These are phyloP conservation scores for Carex myosuroides DNA, from an alignment of 176 grass and related monocot species.

Conservation along the genomic window DNA sequence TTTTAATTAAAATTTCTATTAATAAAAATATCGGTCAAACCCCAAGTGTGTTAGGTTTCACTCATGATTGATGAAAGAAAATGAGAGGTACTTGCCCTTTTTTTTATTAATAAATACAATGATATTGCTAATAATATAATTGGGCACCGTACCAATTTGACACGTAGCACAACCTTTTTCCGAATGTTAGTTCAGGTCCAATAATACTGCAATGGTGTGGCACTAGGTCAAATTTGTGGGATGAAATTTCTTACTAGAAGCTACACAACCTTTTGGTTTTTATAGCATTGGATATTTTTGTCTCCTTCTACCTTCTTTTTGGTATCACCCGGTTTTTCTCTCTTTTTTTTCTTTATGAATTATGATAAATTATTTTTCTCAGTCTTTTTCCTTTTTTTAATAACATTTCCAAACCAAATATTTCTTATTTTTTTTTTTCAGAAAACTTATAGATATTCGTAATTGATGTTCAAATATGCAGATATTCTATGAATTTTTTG, in stretches of 20 bases:
- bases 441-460: too few species aligned
- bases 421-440: too few species aligned
- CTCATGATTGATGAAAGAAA: neutral
- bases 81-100: neutral
- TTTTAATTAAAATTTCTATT: too few species aligned
- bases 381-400: too few species aligned
- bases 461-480: too few species aligned
- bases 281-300: too few species aligned
- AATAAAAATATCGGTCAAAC: neutral
- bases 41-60: conserved; percentile 17
- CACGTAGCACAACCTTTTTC: neutral
- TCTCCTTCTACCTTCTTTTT: too few species aligned
- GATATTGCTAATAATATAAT: conserved; percentile 1
- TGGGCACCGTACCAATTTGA: neutral
- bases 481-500: too few species aligned
- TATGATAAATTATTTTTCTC: too few species aligned
- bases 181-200: neutral
- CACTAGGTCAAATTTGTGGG: neutral
- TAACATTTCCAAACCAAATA: too few species aligned
- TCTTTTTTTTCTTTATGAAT: too few species aligned
- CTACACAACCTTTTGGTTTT: neutral
- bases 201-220: neutral
- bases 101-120: neutral
- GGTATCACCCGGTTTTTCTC: too few species aligned
- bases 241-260: neutral